Base-by-base conservation (phyloP, 2,329 filamentous ascomycete genomes). In the Penicillium occitanis region DNA sequence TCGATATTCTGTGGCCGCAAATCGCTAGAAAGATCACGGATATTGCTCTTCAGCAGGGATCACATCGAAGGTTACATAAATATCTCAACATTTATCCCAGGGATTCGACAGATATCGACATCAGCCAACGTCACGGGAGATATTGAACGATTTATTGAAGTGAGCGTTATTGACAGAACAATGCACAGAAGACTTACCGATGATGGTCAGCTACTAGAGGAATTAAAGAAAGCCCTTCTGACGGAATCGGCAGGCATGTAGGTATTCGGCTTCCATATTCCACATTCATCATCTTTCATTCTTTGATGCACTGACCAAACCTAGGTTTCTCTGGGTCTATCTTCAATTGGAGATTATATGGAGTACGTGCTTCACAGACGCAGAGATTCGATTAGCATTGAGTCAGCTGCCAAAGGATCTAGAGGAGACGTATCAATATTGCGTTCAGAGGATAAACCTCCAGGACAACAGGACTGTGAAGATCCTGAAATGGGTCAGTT, bases 321-420 rank as follows among this genome's bases (percentile, higher is more conserved):
- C 46, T 63, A 71, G 70, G 67, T 71, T 71, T 50, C 51, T 71
- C 14, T 71, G 70, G 70, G 70, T 70, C 6, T 68, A 68, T 53
- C 69, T 72, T 3, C 70, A 71, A 62, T 46, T 71, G 55, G 71
- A 72, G 48, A 70, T 71, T 46, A 68, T 72, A 1, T 72, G 70
- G 71, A 65, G 70, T 28, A 68, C 63, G 0, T 72, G 71, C 58
- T 60, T 65, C 48, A 70, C 71, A 5, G 70, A 72, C 48, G 55
- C 53, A 35, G 67, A 67, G 57, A 72, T 72, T 42, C 67, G 65
- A 30, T 46, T 50, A 35, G 68, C 67, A 13, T 62, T 72, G 33
- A 14, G 6, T n/a, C 30, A 46, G 17, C 65, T 72, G n/a, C 71
- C 71, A 28, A 69, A 63, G 57, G 71, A 60, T 13, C 64, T 72